Conservation (phyloP, 768 basidiomycete species). For the Auricularia cornea region DNA sequence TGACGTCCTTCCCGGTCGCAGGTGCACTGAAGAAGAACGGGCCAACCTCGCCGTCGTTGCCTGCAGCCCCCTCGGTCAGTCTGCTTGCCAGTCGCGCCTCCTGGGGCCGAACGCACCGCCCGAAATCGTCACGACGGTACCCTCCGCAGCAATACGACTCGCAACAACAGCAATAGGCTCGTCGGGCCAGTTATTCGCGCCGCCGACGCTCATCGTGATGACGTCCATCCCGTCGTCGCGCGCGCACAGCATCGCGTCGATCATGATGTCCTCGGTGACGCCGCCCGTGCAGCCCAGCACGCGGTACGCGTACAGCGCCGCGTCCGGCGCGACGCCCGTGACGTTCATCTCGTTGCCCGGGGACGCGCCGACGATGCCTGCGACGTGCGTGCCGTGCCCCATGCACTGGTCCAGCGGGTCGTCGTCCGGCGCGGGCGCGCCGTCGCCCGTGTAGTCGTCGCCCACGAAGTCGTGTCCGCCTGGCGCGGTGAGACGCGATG, state of each 20-base stretch:
- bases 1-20: conserved; percentile 21
- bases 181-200: conserved; percentile 25
- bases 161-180: conserved; percentile 22
- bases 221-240: conserved; percentile 13
- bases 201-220: conserved; percentile 28
- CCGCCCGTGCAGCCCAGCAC: conserved; percentile 48
- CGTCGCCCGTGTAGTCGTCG: conserved; percentile 7
- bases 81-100: too few species aligned
- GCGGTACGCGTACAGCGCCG: conserved; percentile 45
- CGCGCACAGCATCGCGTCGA: conserved; percentile 6
- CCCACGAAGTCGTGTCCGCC: conserved; percentile 10
- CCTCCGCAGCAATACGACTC: conserved; percentile 21
- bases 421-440: neutral
- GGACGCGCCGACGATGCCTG: conserved; percentile 20
- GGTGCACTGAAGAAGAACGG: conserved; percentile 24
- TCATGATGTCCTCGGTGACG: conserved; percentile 15
- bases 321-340: conserved; percentile 55
- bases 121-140: conserved; percentile 15
- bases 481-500: too few species aligned
- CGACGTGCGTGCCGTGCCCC: conserved; percentile 34
- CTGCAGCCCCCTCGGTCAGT: too few species aligned
- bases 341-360: conserved; percentile 25
- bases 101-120: too few species aligned
- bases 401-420: neutral
- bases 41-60: too few species aligned